These are phyloP conservation scores for Cryphonectria parasitica DNA, from an alignment of 2,329 filamentous ascomycete genomes.

Conservation along the genomic window DNA sequence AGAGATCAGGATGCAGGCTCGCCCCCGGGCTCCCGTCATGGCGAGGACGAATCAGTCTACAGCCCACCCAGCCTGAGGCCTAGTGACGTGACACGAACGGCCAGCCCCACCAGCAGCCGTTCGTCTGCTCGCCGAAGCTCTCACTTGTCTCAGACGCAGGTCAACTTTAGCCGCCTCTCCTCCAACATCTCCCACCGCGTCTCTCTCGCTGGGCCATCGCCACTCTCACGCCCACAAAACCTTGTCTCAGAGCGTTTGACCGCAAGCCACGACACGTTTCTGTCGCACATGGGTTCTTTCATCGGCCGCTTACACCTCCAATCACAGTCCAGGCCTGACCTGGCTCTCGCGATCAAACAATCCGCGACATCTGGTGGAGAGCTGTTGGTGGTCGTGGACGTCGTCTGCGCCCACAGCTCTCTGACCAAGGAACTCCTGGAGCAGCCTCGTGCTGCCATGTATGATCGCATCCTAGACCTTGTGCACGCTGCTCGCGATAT, in stretches of 20 bases:
- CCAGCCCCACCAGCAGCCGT: conserved; percentile 47
- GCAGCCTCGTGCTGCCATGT: conserved; percentile 75
- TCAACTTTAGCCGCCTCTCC: conserved; percentile 50
- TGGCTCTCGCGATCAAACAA: conserved; percentile 80
- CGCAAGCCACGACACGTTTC: conserved; percentile 80
- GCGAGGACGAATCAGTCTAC: conserved; percentile 39
- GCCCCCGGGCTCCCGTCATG: conserved; percentile 45
- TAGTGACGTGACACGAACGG: conserved; percentile 41
- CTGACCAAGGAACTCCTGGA: conserved; percentile 69
- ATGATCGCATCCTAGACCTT: conserved; percentile 76
- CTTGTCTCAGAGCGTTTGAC: conserved; percentile 84
- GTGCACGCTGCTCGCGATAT: conserved; percentile 82
- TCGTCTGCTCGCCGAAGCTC: conserved; percentile 49
- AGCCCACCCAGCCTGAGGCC: conserved; percentile 30
- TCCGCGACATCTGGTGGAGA: conserved; percentile 81
- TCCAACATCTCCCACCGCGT: conserved; percentile 71
- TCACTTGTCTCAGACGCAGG: conserved; percentile 44
- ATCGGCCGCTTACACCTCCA: conserved; percentile 89
- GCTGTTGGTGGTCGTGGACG: conserved; percentile 78
- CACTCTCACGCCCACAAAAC: conserved; percentile 66
- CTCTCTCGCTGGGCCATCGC: conserved; percentile 72
- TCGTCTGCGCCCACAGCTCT: conserved; percentile 77
- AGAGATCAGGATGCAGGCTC: conserved; percentile 45
- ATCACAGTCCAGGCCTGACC: conserved; percentile 84
- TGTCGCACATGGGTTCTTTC: conserved; percentile 90